Base-by-base conservation (phyloP, 139 green algal species). In the Micractinium conductrix region DNA sequence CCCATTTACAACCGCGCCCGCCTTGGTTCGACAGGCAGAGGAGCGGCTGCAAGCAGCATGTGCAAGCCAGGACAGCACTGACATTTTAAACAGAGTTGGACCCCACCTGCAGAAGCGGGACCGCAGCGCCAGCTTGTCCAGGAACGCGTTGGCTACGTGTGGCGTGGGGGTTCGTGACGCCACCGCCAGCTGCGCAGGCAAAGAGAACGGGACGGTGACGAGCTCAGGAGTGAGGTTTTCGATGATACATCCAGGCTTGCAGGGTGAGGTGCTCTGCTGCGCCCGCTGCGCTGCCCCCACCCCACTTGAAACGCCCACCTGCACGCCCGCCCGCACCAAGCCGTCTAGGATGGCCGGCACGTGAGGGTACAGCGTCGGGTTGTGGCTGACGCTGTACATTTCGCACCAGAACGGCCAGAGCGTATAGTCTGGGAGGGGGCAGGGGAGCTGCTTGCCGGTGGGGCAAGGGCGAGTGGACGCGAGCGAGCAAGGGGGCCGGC, bases 371-470 rank as follows among this genome's bases (percentile, higher is more conserved):
- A 89, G 67, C 24, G 42, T 55, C 7, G 86, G 86, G 12, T 58
- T 63, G 58, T 63, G 14, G 76, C 80, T 30, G 30, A 28, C 5
- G 35, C 42, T 30, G 81, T 71, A 82, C 58, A 84, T 83, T 33
- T 89, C 86, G 74, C 86, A 89, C 80, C 81, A 89, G 24, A 85
- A 85, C 2, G 81, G 75, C 86, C 81, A 85, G 1, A 87, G 37
- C 19, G 75, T 81, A 26, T 60, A 68, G 74, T 60, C 45, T 30
- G 10, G 65, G 14, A 21, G 37, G n/a, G n/a, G n/a, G 3, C 4
- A 24, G n/a, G 65, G 33, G n/a, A 72, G 65, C n/a, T 7, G n/a
- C 30, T 22, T 7, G 7, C 17, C n/a, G 63, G n/a, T 30, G 16
- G 2, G 30, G 30, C 9, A 17, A 4, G n/a, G 21, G 63, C n/a